Base-by-base conservation (phyloP, 1,284 basidiomycete species). In the Gomphus sp. region DNA sequence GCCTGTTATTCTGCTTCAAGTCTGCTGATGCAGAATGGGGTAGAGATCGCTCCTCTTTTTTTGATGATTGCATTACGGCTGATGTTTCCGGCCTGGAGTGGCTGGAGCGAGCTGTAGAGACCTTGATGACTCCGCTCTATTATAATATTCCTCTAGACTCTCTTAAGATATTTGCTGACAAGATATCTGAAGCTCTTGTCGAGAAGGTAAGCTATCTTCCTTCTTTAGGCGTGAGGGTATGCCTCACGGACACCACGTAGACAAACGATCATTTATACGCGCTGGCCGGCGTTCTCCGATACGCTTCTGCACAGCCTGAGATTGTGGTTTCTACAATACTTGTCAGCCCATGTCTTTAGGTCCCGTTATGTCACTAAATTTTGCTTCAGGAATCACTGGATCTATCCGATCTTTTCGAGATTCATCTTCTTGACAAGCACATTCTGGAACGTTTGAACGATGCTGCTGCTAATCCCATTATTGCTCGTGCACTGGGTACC, bases 1-100 rank as follows among this genome's bases (percentile, higher is more conserved):
- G 84, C 33, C 74, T 89, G 12, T 82, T 89, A 76, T 85, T 89
- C 63, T 89, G 87, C 66, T 70, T 90, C 56, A 90, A 90, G 66
- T 85, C 85, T n/a, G 37, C 31, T 9, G 44, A 52, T 25, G 44
- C 28, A 31, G 49, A 33, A 12, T 52, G 37, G 28, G 50, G 22
- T 52, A 22, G 37, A 7, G 33, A 31, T n/a, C 48, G 34, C 9
- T 51, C 52, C 16, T 18, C 37, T 7, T 31, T 25, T 33, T 34
- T 41, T 25, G 41, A 52, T 4, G 49, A 44, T 4, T 25, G 34
- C 50, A 16, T 58, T 16, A 25, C 37, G 0, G 41, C 33, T 51
- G 56, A 58, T 33, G 22, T 44, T 4, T 28, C 50, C 6, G 50
- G 56, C n/a, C 28, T 52, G 33, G 56, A 58, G 16, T 58, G 56